phyloP scores from a whole-genome alignment of 108 stramenopile species.

The Skeletonema tropicum region DNA sequence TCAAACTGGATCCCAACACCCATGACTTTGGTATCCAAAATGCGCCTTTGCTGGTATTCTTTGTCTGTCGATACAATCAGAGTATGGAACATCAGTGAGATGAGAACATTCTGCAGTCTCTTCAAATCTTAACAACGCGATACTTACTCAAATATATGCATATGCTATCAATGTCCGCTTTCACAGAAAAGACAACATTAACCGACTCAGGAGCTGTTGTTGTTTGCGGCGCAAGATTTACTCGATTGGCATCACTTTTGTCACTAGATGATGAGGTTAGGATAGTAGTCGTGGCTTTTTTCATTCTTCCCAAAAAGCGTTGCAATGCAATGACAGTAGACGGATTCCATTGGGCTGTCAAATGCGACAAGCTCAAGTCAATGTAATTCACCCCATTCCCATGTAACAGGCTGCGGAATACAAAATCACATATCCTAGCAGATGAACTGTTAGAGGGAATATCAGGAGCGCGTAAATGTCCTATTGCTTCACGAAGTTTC shows the following conservation, averaged over 20 bases:
- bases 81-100: background rate
- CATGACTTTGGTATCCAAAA: slow-evolving; percentile 38
- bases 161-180: slow-evolving; percentile 17
- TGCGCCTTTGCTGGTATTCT: slow-evolving; percentile 70
- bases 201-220: background rate
- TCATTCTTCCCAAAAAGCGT: slow-evolving; percentile 68
- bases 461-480: background rate
- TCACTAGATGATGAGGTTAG: background rate
- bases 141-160: slow-evolving; percentile 9
- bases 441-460: slow-evolving; percentile 1
- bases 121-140: background rate
- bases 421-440: background rate
- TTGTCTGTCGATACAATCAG: slow-evolving; percentile 43
- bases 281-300: slow-evolving; percentile 37
- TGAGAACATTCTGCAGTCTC: background rate
- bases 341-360: slow-evolving; percentile 79
- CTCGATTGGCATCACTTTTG: background rate
- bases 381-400: slow-evolving; percentile 12
- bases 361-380: slow-evolving; percentile 13
- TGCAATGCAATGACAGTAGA: slow-evolving; percentile 77
- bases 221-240: background rate
- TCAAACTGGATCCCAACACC: slow-evolving; percentile 11
- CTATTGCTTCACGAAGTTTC: slow-evolving; percentile 4
- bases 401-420: background rate
- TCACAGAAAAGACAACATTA: slow-evolving; percentile 9